These are phyloP conservation scores for Phytophthora cajani DNA, from an alignment of 352 stramenopile genomes.

Conservation along the genomic window DNA sequence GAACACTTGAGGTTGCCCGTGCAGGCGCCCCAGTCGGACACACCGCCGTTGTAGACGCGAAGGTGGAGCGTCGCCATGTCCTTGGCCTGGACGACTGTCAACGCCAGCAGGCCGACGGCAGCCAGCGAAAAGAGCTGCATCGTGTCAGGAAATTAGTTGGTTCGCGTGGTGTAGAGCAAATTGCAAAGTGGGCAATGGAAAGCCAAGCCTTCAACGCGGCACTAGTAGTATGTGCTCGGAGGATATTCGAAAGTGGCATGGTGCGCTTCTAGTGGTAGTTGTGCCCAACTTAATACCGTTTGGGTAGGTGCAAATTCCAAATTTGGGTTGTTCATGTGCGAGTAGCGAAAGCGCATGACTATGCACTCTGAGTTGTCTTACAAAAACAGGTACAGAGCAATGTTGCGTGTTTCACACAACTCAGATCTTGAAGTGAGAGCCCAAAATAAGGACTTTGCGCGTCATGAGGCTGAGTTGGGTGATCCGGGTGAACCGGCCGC, in stretches of 20 bases:
- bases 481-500: neutral
- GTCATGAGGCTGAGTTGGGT: conserved; percentile 1
- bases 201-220: neutral
- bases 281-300: neutral
- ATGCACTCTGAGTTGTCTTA: neutral
- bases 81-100: conserved; percentile 2
- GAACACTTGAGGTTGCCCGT: conserved; percentile 19
- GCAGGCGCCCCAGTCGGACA: conserved; percentile 32
- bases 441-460: conserved; percentile 1
- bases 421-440: conserved; percentile 5
- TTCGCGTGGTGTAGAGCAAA: neutral
- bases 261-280: neutral
- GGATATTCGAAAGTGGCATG: conserved; percentile 5
- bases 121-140: conserved; percentile 11
- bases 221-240: neutral
- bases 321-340: neutral
- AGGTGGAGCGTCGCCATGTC: conserved; percentile 9
- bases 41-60: neutral
- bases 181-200: neutral
- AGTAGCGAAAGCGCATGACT: neutral
- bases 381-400: neutral
- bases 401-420: conserved; percentile 9
- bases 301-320: neutral
- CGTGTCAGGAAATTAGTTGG: neutral
- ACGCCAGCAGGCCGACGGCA: neutral